Percentiles rank a stretch among this genome's conserved stretches.
Evolutionary conservation across 2,329 filamentous ascomycete genomes (phyloP).

Genomic region (Botrytis fabae): DNA sequence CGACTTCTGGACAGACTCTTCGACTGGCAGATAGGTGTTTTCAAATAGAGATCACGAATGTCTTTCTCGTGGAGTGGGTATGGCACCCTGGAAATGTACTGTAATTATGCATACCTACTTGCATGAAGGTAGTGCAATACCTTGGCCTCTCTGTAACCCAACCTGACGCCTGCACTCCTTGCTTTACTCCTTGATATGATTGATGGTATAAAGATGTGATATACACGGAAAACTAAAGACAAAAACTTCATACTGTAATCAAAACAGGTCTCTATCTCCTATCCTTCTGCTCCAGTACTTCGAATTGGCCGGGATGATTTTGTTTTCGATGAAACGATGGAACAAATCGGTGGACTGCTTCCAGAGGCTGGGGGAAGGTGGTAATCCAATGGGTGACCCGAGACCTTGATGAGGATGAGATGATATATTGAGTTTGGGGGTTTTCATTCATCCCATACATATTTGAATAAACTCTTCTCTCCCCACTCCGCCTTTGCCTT

Average conservation of each 20-base stretch:
- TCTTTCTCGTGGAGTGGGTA: neutral
- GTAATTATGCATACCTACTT: constrained; percentile 15
- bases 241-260: constrained; percentile 2
- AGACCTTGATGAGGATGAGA: constrained; percentile 2
- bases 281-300: constrained; percentile 1
- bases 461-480: constrained; percentile 61
- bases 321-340: neutral
- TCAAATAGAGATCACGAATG: neutral
- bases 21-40: neutral
- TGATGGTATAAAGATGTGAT: constrained; percentile 12
- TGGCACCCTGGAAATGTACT: constrained; percentile 18
- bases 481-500: constrained; percentile 80
- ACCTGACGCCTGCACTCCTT: constrained; percentile 16
- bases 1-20: neutral
- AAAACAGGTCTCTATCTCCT: constrained; percentile 11
- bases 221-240: constrained; percentile 4
- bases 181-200: constrained; percentile 9
- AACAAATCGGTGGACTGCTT: constrained; percentile 5
- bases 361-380: neutral
- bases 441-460: constrained; percentile 39
- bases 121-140: constrained; percentile 12
- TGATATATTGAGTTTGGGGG: neutral
- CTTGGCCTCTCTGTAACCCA: neutral
- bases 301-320: neutral
- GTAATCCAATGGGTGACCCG: constrained; percentile 7